phyloP scores from a whole-genome alignment of 805 yeast genomes.

The Millerago galiae region DNA sequence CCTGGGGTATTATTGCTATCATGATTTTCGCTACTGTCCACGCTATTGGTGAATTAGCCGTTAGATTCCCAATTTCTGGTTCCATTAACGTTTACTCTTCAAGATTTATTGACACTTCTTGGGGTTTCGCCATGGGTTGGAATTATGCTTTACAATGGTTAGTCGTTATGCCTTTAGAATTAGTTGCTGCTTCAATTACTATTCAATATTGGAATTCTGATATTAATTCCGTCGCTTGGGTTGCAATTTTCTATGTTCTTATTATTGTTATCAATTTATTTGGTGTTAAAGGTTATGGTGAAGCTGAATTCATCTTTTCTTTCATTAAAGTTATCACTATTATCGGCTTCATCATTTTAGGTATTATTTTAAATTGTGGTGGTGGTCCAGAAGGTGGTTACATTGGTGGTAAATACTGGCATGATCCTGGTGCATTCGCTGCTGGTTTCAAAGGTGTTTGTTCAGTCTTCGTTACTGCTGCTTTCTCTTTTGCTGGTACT shows the following conservation, averaged over 20 bases:
- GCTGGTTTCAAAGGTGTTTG: constrained; percentile 58
- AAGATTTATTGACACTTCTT: constrained; percentile 49
- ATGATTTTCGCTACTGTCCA: constrained; percentile 45
- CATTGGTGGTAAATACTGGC: constrained; percentile 40
- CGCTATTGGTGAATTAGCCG: constrained; percentile 55
- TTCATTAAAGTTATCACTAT: constrained; percentile 65
- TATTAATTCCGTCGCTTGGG: constrained; percentile 40
- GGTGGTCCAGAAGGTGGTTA: constrained; percentile 47
- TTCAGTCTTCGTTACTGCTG: constrained; percentile 45
- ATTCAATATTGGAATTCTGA: constrained; percentile 44
- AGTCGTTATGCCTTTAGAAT: constrained; percentile 42
- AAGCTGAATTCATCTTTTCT: constrained; percentile 52
- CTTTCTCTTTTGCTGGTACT: constrained; percentile 60
- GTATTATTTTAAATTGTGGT: constrained; percentile 53
- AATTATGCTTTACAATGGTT: constrained; percentile 49
- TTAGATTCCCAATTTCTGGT: constrained; percentile 64
- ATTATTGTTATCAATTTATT: constrained; percentile 43
- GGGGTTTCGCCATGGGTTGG: constrained; percentile 59
- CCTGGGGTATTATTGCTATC: constrained; percentile 43
- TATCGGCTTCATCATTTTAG: constrained; percentile 52
- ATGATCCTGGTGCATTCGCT: constrained; percentile 53
- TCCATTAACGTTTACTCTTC: constrained; percentile 54
- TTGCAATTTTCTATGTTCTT: constrained; percentile 40
- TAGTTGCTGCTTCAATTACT: constrained; percentile 49
- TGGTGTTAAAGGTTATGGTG: constrained; percentile 50